Evolutionary conservation across 2,329 filamentous ascomycete genomes (phyloP), one percentile per base, ranked within the genome.

Genomic region (Dactylellina drechsleri): DNA sequence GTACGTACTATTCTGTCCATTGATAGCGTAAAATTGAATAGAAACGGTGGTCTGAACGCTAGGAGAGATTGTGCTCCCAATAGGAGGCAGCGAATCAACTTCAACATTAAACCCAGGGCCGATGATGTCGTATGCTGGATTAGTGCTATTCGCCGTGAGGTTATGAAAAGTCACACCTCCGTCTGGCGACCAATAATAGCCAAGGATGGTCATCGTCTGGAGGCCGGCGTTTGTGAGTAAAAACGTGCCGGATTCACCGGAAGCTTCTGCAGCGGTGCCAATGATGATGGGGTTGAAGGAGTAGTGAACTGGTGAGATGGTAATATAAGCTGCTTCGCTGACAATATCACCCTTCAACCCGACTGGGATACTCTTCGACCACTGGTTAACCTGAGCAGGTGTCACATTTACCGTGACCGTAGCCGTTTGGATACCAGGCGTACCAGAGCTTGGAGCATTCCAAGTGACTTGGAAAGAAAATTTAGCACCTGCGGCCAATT

Each of bases 321-420:
- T 82, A 0, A 84, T 85, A 50, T 80, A 83, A 8, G 81, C 81
- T 31, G 85, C 83, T 76, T 84, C 88, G 1, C 85, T 84, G 0
- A 80, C 80, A 1, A 80, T 81, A 0, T 77, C 78, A 60, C 83
- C 83, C 2, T 79, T 80, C 0, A 84, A 78, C 2, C 80, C 80
- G 1, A 84, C 78, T 5, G 82, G 81, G 18, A 82, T 79, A 8
- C 78, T 78, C 31, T 79, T 81, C 10, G 81, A 80, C 68, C 81
- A 84, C 23, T 82, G 80, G 5, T 80, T 77, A 4, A 81, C 78
- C n/a, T 82, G 77, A 7, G 82, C 83, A 7, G 83, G 83, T 6
- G 79, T 72, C 7, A 68, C 81, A 74, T 45, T 79, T 78, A 20
- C 77, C 71, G 43, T 80, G 80, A 52, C 83, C 78, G 62, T 83